A percentile compares a stretch with the other conserved stretches of the same genome.
Evolutionary conservation across 768 basidiomycete genomes (phyloP).

Genomic region (Hydnomerulius pinastri): DNA sequence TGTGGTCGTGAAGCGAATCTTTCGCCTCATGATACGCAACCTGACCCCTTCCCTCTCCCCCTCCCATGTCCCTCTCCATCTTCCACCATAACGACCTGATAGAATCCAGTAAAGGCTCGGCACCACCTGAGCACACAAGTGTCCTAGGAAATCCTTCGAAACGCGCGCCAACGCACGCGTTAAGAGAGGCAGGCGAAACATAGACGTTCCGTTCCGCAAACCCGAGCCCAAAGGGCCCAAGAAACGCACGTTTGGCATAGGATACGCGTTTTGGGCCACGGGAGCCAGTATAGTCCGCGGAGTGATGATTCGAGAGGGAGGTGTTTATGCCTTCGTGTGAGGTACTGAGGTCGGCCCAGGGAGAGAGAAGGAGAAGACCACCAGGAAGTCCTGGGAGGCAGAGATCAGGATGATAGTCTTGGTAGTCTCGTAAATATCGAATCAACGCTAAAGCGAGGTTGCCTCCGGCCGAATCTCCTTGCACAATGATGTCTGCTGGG

Average conservation of each 20-base stretch:
- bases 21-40: conserved; percentile 51
- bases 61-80: conserved; percentile 56
- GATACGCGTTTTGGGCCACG: conserved; percentile 8
- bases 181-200: conserved; percentile 58
- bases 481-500: conserved; percentile 45
- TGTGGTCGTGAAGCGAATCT: conserved; percentile 56
- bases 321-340: conserved; percentile 33
- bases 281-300: conserved; percentile 29
- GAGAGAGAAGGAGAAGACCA: conserved; percentile 38
- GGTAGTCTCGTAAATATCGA: conserved; percentile 36
- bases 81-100: conserved; percentile 48
- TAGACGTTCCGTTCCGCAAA: conserved; percentile 52
- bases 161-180: conserved; percentile 37
- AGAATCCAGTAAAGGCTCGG: conserved; percentile 58
- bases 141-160: conserved; percentile 64
- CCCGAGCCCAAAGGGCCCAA: conserved; percentile 49
- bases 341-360: conserved; percentile 24
- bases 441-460: conserved; percentile 44
- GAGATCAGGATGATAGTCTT: conserved; percentile 12
- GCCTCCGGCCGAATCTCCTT: conserved; percentile 59
- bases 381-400: conserved; percentile 24
- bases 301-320: conserved; percentile 35
- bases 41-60: conserved; percentile 37
- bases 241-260: conserved; percentile 45
- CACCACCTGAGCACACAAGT: conserved; percentile 59